Evolutionary conservation across 2,329 filamentous ascomycete species (phyloP), one percentile per base, ranked within the genome.

Genomic region (Penicillium sp.): DNA sequence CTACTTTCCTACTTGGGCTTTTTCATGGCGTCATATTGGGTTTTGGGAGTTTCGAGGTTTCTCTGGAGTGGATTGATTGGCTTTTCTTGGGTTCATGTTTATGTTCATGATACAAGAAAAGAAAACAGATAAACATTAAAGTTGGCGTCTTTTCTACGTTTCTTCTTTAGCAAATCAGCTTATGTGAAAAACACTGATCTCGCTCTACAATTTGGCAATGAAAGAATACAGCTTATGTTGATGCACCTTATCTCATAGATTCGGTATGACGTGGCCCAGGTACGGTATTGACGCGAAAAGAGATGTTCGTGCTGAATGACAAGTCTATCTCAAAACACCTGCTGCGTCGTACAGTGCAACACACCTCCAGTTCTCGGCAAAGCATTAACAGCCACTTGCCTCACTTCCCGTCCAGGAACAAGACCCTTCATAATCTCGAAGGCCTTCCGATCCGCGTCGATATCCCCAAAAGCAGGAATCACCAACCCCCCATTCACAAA

Each of bases 301-400:
- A 31, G 12, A 6, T 31, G 14, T 31, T 15, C 12, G 15, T 31
- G 29, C 14, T 31, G 14, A 31, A 15, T 31, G 4, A 23, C 14
- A 5, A 18, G 42, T 2, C 23, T 23, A 9, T 37, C 22, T 64
- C 45, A 65, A 37, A 65, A 8, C 15, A 70, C 67, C 47, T 69
- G 68, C 49, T 70, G 68, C 22, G 67, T 70, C n/a, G 64, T 61
- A 61, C 68, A 70, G 55, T 70, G 68, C 49, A 70, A 59, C 29
- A 69, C 68, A 41, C 68, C 68, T 3, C 68, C 68, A 44, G 63
- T 65, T 42, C 66, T 60, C 2, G 68, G 68, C 50, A 70, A 51
- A 20, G 62, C 66, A 54, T 68, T 67, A 9, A 70, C 63, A 25
- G 44, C 47, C 33, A 70, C 67, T 53, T 67, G 66, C 31, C 52